Base-by-base conservation (phyloP, 306 rosid species). In the Sophora flavescens region DNA sequence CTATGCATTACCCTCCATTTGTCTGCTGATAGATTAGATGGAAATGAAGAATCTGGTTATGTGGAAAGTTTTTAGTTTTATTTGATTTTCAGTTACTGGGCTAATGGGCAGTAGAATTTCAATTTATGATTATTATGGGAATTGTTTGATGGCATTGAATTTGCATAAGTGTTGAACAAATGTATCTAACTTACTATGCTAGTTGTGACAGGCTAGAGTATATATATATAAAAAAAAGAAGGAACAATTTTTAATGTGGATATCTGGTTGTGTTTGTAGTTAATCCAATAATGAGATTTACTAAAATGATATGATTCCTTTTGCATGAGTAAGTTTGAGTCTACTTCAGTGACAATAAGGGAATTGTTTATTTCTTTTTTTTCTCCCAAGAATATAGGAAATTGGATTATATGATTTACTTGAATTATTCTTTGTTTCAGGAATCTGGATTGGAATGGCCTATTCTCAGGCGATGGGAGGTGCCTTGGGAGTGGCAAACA, bases 401-500 rank as follows among this genome's bases (percentile, higher is more conserved):
- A 60, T 44, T 39, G 22, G 52, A 32, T 65, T 52, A 38, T 44
- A 33, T 41, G 30, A 68, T 18, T 74, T 50, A 50, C 61, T 58
- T 69, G 13, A n/a, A 8, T 67, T 78, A 13, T 42, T 42, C 12
- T 69, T 79, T 36, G 13, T 51, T 80, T 63, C 91, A 95, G 97
- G 96, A 84, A 75, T 68, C 68, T 70, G 88, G 81, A 67, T 77
- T 4, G 69, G 83, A 77, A 3, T 90, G 88, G 96, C 91, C 85
- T 52, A 79, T 95, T 87, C 87, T 91, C 81, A 87, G 84, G 86
- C 89, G 92, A 63, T 96, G 99, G 98, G 93, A 91, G 42, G 98
- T 92, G 58, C 99, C 99, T 59, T 96, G 99, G 99, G 90, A 83
- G 74, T 96, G 99, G 99, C 98, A 89, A 88, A 90, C 93, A 7